Evolutionary conservation across 179 eudicot genomes (phyloP).

Genomic region (Gypsophila paniculata): DNA sequence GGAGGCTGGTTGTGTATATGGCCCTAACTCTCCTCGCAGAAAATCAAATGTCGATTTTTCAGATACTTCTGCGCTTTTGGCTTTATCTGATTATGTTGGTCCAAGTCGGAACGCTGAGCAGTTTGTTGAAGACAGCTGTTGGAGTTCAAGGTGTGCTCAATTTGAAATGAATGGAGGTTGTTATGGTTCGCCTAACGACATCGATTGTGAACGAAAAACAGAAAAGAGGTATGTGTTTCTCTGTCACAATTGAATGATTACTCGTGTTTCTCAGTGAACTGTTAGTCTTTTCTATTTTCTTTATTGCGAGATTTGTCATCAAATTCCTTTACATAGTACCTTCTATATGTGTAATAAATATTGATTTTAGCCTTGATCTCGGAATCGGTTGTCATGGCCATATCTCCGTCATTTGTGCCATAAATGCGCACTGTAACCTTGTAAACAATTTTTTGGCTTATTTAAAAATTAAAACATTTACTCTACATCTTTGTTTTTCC

Average conservation of each 20-base stretch:
- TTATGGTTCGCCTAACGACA: conserved; percentile 31
- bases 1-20: conserved; percentile 44
- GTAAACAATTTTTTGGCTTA: no score
- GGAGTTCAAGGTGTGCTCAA: conserved; percentile 24
- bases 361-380: no score
- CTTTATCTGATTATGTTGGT: conserved; percentile 42
- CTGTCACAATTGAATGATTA: neutral
- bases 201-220: conserved; percentile 30
- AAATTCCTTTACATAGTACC: neutral
- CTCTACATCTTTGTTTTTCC: neutral
- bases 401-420: no score
- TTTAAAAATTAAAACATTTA: no score
- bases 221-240: conserved; percentile 34
- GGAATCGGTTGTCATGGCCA: no score
- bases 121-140: conserved; percentile 26
- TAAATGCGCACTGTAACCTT: no score
- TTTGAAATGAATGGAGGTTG: conserved; percentile 25
- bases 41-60: conserved; percentile 36
- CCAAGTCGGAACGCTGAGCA: conserved; percentile 29
- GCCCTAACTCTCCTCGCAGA: conserved; percentile 62
- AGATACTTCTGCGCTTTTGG: conserved; percentile 38
- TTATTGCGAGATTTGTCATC: neutral
- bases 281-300: neutral
- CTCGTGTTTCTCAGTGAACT: neutral
- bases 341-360: no score